A percentile compares a stretch with the other conserved stretches of the same genome.
Evolutionary conservation across 225 moss, liverwort and hornwort genomes (phyloP).

Genomic region (Lunularia cruciata): DNA sequence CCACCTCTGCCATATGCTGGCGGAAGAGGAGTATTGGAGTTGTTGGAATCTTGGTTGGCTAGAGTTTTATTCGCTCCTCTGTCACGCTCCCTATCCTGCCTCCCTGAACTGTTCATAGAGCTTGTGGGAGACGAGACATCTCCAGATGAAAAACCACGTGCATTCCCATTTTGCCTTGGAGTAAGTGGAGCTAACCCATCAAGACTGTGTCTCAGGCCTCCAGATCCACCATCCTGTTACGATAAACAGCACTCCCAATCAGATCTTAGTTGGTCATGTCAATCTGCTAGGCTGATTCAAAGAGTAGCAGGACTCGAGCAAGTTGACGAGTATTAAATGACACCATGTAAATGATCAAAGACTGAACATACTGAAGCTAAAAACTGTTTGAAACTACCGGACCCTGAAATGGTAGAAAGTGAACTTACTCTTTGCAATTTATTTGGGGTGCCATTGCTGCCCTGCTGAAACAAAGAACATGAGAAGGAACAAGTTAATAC

Average conservation of each 20-base stretch:
- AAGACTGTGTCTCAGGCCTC: constrained; percentile 52
- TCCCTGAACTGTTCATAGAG: constrained; percentile 70
- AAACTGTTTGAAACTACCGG: too few relatives aligned
- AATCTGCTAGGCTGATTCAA: neutral
- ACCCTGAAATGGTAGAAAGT: neutral
- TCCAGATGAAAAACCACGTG: constrained; percentile 47
- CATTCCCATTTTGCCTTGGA: constrained; percentile 66
- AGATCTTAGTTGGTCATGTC: neutral
- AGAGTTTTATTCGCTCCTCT: constrained; percentile 35
- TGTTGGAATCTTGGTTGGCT: constrained; percentile 53
- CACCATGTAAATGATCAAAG: too few relatives aligned
- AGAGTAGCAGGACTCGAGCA: neutral
- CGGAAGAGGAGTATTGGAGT: constrained; percentile 42
- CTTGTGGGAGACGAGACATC: constrained; percentile 56
- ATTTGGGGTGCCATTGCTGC: constrained; percentile 18
- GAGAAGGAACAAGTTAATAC: neutral
- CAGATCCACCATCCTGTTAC: constrained; percentile 2
- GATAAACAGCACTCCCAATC: neutral
- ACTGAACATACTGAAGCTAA: neutral
- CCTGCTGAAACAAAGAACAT: constrained; percentile 6
- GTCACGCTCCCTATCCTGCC: constrained; percentile 48
- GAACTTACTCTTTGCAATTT: constrained; percentile 30
- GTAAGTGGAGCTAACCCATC: constrained; percentile 73
- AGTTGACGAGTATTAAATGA: neutral
- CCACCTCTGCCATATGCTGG: constrained; percentile 41